Evolutionary conservation across 345 rosid species (phyloP).

Genomic region (Citrus cavaleriei): DNA sequence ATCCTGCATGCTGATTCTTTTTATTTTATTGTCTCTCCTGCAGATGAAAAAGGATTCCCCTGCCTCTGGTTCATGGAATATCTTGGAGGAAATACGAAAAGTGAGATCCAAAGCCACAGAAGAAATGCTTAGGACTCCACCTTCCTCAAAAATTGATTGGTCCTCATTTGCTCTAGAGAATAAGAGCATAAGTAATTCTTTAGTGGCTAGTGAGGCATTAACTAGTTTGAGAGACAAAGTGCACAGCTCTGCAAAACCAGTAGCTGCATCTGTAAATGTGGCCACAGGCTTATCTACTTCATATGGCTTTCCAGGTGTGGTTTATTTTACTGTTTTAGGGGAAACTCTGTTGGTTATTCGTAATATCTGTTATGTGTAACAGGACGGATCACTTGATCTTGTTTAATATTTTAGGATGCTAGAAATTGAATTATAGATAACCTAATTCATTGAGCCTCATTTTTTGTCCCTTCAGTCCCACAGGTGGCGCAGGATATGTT

Average conservation of each 20-base stretch:
- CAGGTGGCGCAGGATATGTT: conserved; percentile 11
- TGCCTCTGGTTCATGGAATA: conserved; percentile 67
- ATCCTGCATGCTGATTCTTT: conserved; percentile 1
- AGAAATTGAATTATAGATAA: neutral
- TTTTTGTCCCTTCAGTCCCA: conserved; percentile 17
- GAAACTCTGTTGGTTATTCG: neutral
- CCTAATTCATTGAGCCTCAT: neutral
- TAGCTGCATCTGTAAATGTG: conserved; percentile 35
- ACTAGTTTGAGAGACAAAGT: conserved; percentile 23
- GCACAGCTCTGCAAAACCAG: conserved; percentile 18
- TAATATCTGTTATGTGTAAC: neutral
- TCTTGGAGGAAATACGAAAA: conserved; percentile 80
- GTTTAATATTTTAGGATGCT: neutral
- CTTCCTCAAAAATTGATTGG: conserved; percentile 44
- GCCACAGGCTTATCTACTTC: conserved; percentile 21
- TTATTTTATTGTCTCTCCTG: conserved; percentile 7
- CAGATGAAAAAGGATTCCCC: conserved; percentile 56
- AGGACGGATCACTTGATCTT: neutral
- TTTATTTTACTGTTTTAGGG: conserved; percentile 8
- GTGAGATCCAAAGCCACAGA: conserved; percentile 89
- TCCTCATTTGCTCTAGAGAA: conserved; percentile 39
- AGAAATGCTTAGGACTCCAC: conserved; percentile 56
- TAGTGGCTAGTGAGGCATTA: conserved; percentile 20
- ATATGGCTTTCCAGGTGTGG: conserved; percentile 25
- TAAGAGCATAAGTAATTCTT: conserved; percentile 26